phyloP scores from a whole-genome alignment of 1,284 basidiomycete species.

The Macrocystidia cucumis region DNA sequence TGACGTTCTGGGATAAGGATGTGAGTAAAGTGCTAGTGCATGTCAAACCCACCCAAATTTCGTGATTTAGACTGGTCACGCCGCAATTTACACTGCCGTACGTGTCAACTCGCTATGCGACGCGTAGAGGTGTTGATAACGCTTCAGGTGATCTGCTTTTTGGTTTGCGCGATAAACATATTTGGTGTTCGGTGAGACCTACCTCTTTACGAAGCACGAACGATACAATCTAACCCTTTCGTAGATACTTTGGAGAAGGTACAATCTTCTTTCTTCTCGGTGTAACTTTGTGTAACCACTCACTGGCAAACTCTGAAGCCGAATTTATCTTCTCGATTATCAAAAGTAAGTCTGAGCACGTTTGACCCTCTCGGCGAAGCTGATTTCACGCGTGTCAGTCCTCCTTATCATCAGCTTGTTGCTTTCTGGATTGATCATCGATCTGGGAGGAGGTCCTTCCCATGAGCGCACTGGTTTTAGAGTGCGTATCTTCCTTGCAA shows the following conservation, averaged over 20 bases:
- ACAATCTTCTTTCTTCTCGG: slow-evolving; percentile 8
- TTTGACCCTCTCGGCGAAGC: not conserved
- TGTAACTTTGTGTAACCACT: slow-evolving; percentile 2
- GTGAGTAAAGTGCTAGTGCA: slow-evolving; percentile 23
- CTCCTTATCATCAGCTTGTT: slow-evolving; percentile 53
- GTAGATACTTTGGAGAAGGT: slow-evolving; percentile 61
- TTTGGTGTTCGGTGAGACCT: slow-evolving; percentile 62
- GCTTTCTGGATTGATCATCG: slow-evolving; percentile 58
- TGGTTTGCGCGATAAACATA: slow-evolving; percentile 65
- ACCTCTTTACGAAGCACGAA: no score
- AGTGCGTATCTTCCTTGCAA: slow-evolving; percentile 25
- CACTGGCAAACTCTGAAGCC: slow-evolving; percentile 22
- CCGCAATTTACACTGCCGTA: slow-evolving; percentile 57
- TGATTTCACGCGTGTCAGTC: slow-evolving; percentile 23
- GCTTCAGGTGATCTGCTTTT: slow-evolving; percentile 36
- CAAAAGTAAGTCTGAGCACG: slow-evolving; percentile 38
- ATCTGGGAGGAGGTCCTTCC: slow-evolving; percentile 63
- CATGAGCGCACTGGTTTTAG: slow-evolving; percentile 57
- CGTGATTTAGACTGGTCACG: slow-evolving; percentile 33
- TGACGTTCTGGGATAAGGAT: slow-evolving; percentile 72
- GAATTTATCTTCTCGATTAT: slow-evolving; percentile 61
- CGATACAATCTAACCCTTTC: slow-evolving; percentile 4
- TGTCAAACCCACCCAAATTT: not conserved
- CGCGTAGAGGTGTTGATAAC: not conserved
- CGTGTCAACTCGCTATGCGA: slow-evolving; percentile 8